Base-by-base conservation (phyloP, 202 grass and related monocot genomes). In the Eragrostis tef region DNA sequence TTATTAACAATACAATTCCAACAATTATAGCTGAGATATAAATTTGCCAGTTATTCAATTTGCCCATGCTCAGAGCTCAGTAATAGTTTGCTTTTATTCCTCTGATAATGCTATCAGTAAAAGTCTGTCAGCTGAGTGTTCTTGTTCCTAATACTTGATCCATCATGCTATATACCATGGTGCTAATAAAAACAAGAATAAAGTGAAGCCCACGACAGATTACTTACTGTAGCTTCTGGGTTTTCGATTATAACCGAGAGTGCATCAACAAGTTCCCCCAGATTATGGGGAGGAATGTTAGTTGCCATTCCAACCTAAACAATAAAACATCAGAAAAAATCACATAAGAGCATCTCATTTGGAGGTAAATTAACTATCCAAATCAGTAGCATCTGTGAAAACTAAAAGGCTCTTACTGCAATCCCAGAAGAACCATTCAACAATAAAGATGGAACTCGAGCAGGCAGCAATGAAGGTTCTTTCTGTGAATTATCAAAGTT, bases 231-330 rank as follows among this genome's bases (percentile, higher is more conserved):
- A 79, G 90, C 95, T 83, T 94, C 95, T 72, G 92, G 92, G 34
- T 98, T 94, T 70, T 91, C 46, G 59, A 98, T 98, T 41, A 98
- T 89, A 70, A 84, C 83, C 88, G 86, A 98, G 16, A 98, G 90
- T 67, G 71, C 95, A 83, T 98, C 95, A 20, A 98, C 92, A 90
- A 98, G 95, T 48, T 98, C 95, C 4, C 87, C 90, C 49, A 98
- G 87, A 88, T 98, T 98, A 86, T 98, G 95, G 58, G 95, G 95
- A 85, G 95, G 95, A 78, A 98, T 98, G 89, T 98, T 98, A 88
- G 95, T 98, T 41, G 95, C 95, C 95, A 98, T 98, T 85, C 95
- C 95, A 64, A 98, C 95, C 95, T 98, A 66, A 42, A 80, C 29
- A 83, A 77, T 54, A 78, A 44, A 60, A 81, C 44, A 75, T 47